Percentiles rank a stretch among this genome's conserved stretches.
Evolutionary conservation across 139 green algal genomes (phyloP).

Genomic region (Chlamydomonas sp.): DNA sequence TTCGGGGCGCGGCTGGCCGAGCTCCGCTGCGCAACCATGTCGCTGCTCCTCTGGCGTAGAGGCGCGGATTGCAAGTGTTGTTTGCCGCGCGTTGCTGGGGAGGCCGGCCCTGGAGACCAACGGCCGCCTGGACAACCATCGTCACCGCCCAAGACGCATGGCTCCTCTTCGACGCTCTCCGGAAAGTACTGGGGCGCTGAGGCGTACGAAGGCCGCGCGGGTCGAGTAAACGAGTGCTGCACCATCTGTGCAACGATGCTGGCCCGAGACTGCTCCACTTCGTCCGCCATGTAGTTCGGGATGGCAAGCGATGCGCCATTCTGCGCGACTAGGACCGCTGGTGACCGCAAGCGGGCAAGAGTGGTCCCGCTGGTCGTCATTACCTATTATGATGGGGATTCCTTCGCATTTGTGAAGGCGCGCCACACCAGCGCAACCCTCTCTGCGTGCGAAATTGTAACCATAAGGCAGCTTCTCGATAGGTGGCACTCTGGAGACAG

Average conservation of each 20-base stretch:
- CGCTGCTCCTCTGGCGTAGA: no score
- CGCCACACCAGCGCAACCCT: no score
- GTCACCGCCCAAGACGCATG: no score
- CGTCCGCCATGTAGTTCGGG: constrained; percentile 28
- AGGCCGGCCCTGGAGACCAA: background rate
- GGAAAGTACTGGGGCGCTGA: background rate
- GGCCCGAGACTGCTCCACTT: constrained; percentile 15
- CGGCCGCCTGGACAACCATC: background rate
- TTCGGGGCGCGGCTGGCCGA: no score
- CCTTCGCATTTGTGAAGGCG: no score
- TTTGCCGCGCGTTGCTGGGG: no score
- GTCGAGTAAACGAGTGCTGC: background rate
- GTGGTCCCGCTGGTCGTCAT: background rate
- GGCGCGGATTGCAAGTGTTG: no score
- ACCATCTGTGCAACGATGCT: background rate
- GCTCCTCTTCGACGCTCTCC: background rate
- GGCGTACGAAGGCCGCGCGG: background rate
- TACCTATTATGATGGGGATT: no score
- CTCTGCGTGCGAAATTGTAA: no score
- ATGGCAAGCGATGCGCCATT: background rate
- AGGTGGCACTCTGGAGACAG: no score
- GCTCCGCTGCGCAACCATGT: no score
- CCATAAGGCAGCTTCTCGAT: no score
- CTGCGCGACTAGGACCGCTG: background rate
- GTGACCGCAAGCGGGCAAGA: background rate